A percentile compares a stretch with the other conserved stretches of the same genome.
These are phyloP conservation scores for Orbilia brochopaga DNA, from an alignment of 2,329 filamentous ascomycete species.

Conservation along the genomic window DNA sequence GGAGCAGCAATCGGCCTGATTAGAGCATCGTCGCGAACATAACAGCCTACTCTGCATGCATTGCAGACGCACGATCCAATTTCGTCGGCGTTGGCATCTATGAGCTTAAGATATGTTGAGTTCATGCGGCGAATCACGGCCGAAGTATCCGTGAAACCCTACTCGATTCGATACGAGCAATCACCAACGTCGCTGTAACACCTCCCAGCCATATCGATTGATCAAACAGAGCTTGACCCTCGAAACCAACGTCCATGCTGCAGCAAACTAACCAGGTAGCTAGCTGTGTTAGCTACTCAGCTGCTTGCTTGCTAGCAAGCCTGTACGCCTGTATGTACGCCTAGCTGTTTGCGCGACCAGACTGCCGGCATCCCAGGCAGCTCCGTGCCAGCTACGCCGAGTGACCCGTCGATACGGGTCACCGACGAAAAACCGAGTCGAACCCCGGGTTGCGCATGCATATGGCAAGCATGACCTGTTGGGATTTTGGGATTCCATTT, in stretches of 20 bases:
- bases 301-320: no score
- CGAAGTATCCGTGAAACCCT: background rate
- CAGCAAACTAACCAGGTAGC: background rate
- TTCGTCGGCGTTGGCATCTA: background rate
- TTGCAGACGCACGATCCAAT: slow-evolving; percentile 2
- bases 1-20: background rate
- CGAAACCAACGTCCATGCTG: background rate
- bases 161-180: background rate
- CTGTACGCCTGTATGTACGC: no score
- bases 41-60: background rate
- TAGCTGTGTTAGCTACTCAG: background rate
- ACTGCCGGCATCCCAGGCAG: no score
- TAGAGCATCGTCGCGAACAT: background rate
- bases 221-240: background rate
- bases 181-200: background rate
- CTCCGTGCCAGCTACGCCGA: background rate
- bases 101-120: background rate
- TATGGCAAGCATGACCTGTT: slow-evolving; percentile 3
- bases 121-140: background rate
- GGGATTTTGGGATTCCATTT: background rate
- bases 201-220: background rate
- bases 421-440: background rate
- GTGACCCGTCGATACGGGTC: background rate
- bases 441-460: slow-evolving; percentile 1
- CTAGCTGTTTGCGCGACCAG: no score